Base-by-base conservation (phyloP, 768 basidiomycete species). In the Leucocoprinus sp. region DNA sequence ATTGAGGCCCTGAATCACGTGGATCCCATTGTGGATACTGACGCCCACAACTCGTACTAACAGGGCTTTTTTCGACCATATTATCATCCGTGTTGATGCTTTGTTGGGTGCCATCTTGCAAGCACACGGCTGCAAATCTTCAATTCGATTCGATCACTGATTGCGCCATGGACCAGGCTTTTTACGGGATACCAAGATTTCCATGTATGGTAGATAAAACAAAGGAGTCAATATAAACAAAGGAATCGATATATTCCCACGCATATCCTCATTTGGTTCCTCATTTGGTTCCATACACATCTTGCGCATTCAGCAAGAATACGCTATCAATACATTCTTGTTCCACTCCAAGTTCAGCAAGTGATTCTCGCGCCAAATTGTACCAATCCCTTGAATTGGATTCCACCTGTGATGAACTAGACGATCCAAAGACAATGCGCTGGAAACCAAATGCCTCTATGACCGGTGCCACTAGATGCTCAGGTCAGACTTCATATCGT, bases 391-490 rank as follows among this genome's bases (percentile, higher is more conserved):
- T 72, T 2, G 78, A 72, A 37, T 68, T 69, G 3, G 76, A 76
- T 19, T 66, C 55, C 21, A 68, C 66, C 19, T 66, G 67, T 2
- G 69, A 67, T 3, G 82, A 77, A 24, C 83, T 76, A 1, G 86
- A 81, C 7, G 87, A 83, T 6, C 88, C 89, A 61, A 84, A 91
- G 15, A 92, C 71, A 54, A 92, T 88, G 42, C 89, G 76, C 55
- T 84, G 71, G 55, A 77, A 86, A 5, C 89, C 89, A 58, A 91
- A 91, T 2, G 89, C 89, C 59, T 92, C 89, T 50, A 90, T 64
- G 28, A 83, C 82, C 12, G 85, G 89, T 6, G 80, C 83, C 52
- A 91, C 88, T 92, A 33, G 8, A 12, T n/a, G 18, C 15, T 49
- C 36, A 27, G 38, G 52, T 22, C 45, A 54, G n/a, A 49, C 45